Base-by-base conservation (phyloP, 2,329 filamentous ascomycete species). In the Verticillium klebahnii region DNA sequence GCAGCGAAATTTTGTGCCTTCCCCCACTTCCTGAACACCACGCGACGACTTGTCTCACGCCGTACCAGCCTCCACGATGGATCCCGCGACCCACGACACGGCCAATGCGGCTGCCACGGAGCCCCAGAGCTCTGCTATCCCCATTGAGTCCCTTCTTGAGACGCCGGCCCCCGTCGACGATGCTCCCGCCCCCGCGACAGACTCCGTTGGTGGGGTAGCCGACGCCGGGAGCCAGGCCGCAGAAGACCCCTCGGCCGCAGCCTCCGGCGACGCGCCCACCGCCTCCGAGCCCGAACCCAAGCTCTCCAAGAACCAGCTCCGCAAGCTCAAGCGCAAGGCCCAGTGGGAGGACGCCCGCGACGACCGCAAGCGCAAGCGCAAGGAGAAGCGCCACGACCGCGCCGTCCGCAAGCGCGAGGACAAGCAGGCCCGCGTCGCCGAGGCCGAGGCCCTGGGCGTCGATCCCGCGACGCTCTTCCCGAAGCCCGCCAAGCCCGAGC, bases 261-360 rank as follows among this genome's bases (percentile, higher is more conserved):
- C 45, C 45, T 23, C 45, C 9, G 45, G 8, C 45, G 45, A 50
- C n/a, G 45, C 19, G 45, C n/a, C 45, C 19, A 50, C 45, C 45
- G 45, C 45, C 19, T 23, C 45, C 19, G 45, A 50, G 45, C 45
- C 45, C 45, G 45, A 63, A 31, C 45, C 61, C 52, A 65, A 66
- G 31, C 65, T 97, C 59, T 97, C 94, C 19, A 98, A 98, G 71
- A 96, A 89, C 70, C 90, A 94, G 68, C 79, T 89, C 63, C 97
- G 96, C 76, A 94, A 92, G 71, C 79, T 92, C 59, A 86, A 84
- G 64, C 88, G 87, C 61, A 82, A 86, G 65, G 82, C 91, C 71
- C 80, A 85, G 72, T 96, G 91, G 90, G 92, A 96, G 69, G 86
- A 88, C 8, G 85, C 84, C 25, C 89, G 86, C 65, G 84, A 84